Evolutionary conservation across 108 stramenopile species (phyloP).

Genomic region (Nitzschia inconspicua): DNA sequence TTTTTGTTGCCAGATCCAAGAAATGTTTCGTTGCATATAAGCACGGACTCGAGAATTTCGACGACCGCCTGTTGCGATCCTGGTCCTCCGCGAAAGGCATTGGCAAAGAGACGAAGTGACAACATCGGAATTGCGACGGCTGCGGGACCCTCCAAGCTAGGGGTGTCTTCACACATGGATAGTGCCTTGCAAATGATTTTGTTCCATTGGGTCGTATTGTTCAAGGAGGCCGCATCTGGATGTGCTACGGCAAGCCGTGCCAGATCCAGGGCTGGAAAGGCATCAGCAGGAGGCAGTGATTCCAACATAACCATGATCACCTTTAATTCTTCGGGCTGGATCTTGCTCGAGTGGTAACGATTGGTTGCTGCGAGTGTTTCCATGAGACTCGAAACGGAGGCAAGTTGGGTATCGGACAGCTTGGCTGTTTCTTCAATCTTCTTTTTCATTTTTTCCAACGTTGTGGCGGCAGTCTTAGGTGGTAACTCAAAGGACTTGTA

Average conservation of each 20-base stretch:
- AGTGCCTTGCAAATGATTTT: constrained; percentile 25
- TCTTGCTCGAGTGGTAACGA: constrained; percentile 73
- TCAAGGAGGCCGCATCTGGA: constrained; percentile 56
- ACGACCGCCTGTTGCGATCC: constrained; percentile 62
- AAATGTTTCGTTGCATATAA: constrained; percentile 49
- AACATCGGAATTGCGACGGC: constrained; percentile 86
- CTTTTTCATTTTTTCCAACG: constrained; percentile 62
- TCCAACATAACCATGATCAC: constrained; percentile 53
- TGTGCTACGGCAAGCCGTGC: constrained; percentile 70
- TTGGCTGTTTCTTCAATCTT: constrained; percentile 67
- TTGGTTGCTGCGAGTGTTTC: constrained; percentile 63
- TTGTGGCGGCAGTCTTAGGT: constrained; percentile 48
- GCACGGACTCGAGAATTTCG: constrained; percentile 21
- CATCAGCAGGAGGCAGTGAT: constrained; percentile 39
- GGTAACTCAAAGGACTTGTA: constrained; percentile 69
- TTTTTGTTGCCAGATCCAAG: constrained; percentile 69
- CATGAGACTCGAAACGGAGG: constrained; percentile 23
- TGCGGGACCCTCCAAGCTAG: constrained; percentile 35
- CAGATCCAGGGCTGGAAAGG: constrained; percentile 79
- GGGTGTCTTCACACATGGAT: constrained; percentile 15
- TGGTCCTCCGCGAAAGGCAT: constrained; percentile 69
- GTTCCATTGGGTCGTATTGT: constrained; percentile 49
- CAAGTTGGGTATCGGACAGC: constrained; percentile 33
- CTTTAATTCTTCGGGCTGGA: constrained; percentile 43
- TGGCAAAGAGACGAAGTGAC: constrained; percentile 69